Evolutionary conservation across 768 basidiomycete species (phyloP).

Genomic region (Favolaschia claudopus): DNA sequence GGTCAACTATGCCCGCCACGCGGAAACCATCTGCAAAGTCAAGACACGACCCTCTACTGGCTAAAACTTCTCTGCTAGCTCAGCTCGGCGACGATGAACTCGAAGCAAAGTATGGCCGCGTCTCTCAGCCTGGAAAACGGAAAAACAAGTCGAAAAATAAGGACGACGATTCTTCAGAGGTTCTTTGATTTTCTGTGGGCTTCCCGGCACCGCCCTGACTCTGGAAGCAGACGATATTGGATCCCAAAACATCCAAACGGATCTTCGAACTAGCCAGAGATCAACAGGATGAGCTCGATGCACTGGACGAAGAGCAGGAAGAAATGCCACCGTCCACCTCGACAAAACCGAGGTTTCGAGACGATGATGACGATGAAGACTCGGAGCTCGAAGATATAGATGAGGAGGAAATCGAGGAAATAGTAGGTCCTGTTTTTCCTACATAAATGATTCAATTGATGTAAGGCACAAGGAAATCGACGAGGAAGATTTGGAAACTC

Average conservation of each 20-base stretch:
- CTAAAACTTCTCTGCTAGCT: slow-evolving; percentile 76
- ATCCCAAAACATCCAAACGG: slow-evolving; percentile 81
- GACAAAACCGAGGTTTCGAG: slow-evolving; percentile 47
- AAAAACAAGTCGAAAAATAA: slow-evolving; percentile 67
- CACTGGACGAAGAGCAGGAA: slow-evolving; percentile 62
- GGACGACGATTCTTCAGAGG: slow-evolving; percentile 60
- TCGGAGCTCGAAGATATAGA: slow-evolving; percentile 51
- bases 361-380: slow-evolving; percentile 67
- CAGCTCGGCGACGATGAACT: slow-evolving; percentile 85
- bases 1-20: slow-evolving; percentile 83
- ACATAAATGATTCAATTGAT: background rate
- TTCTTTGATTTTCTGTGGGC: slow-evolving; percentile 33
- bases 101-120: slow-evolving; percentile 78
- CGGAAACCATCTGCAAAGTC: slow-evolving; percentile 60
- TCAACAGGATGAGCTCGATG: slow-evolving; percentile 90
- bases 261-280: slow-evolving; percentile 93
- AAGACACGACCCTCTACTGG: slow-evolving; percentile 78
- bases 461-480: slow-evolving; percentile 78
- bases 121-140: slow-evolving; percentile 79
- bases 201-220: slow-evolving; percentile 12
- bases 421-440: slow-evolving; percentile 49
- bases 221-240: slow-evolving; percentile 65
- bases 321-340: slow-evolving; percentile 38
- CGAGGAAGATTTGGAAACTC: slow-evolving; percentile 83
- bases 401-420: slow-evolving; percentile 64